Evolutionary conservation across 176 grass and related monocot species (phyloP), one percentile per base, ranked within the genome.

Genomic region (Luzula sylvatica): DNA sequence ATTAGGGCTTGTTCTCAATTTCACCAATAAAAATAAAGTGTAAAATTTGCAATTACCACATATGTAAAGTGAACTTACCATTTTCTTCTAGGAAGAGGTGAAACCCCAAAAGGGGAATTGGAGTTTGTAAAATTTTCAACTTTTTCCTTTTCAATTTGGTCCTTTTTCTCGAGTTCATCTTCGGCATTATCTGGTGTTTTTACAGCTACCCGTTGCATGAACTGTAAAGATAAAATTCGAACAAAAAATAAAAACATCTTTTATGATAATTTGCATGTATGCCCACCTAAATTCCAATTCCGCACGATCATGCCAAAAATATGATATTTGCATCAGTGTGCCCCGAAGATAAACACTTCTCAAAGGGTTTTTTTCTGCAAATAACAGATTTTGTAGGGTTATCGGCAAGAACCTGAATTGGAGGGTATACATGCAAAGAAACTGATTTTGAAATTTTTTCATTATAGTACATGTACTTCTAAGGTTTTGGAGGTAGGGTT

Each of bases 201-300:
- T 3, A 53, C 76, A 8, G 83, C 66, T 4, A 65, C 73, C 6
- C 89, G 82, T 74, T 95, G 89, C 89, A 95, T 95, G 48, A 95
- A 95, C 89, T 95, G 73, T 23, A 23, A 24, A 61, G n/a, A 3
- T 6, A 13, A 41, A 52, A 69, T 11, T 29, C 35, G 49, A 12
- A 21, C 11, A 14, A 0, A 43, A 8, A 55, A 32, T 3, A 60
- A 42, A n/a, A 64, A 17, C 17, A 68, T 1, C 11, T 20, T 17
- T 21, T 7, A 17, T 29, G 11, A 55, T 8, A 20, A 1, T 30
- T 56, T 56, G 53, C 53, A 56, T 17, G 11, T 56, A 53, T 7
- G 14, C 50, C 1, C 50, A 24, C 23, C 50, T 24, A 53, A 50
- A 53, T 4, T 15, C 20, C 14, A 14, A 11, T n/a, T 23, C 25